These are phyloP conservation scores for Chalciporus pseudorubinellus DNA, from an alignment of 768 basidiomycete genomes.

Conservation along the genomic window DNA sequence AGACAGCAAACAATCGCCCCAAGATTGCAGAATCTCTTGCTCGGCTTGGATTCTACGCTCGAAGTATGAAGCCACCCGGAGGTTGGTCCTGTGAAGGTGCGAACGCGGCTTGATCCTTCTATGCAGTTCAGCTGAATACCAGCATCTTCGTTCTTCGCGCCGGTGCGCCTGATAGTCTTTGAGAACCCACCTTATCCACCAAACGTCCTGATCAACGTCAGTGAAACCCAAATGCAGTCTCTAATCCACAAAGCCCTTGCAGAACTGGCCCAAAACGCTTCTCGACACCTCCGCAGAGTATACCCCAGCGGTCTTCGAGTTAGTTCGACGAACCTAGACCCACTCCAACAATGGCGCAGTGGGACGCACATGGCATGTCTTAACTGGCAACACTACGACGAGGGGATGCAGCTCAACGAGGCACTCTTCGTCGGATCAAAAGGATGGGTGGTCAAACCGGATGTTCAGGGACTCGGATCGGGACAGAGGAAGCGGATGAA, in stretches of 20 bases:
- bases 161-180: slow-evolving; percentile 7
- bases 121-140: neutral
- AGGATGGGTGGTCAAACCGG: slow-evolving; percentile 57
- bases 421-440: slow-evolving; percentile 55
- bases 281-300: slow-evolving; percentile 49
- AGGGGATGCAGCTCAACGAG: slow-evolving; percentile 59
- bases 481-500: slow-evolving; percentile 14
- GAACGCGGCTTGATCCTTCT: neutral
- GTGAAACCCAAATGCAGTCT: slow-evolving; percentile 45
- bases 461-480: slow-evolving; percentile 21
- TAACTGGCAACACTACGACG: slow-evolving; percentile 65
- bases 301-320: slow-evolving; percentile 59
- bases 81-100: slow-evolving; percentile 47
- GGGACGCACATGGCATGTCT: slow-evolving; percentile 58
- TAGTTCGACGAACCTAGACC: slow-evolving; percentile 52
- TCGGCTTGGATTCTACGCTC: slow-evolving; percentile 55
- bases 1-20: neutral
- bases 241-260: slow-evolving; percentile 38
- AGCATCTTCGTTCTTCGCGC: neutral
- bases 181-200: slow-evolving; percentile 22
- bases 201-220: slow-evolving; percentile 60
- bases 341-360: slow-evolving; percentile 50
- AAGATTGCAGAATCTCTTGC: slow-evolving; percentile 53
- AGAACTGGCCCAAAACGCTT: slow-evolving; percentile 42
- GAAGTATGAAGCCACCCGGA: slow-evolving; percentile 58